Base-by-base conservation (phyloP, 2,329 filamentous ascomycete genomes). In the Diaporthe destruens region DNA sequence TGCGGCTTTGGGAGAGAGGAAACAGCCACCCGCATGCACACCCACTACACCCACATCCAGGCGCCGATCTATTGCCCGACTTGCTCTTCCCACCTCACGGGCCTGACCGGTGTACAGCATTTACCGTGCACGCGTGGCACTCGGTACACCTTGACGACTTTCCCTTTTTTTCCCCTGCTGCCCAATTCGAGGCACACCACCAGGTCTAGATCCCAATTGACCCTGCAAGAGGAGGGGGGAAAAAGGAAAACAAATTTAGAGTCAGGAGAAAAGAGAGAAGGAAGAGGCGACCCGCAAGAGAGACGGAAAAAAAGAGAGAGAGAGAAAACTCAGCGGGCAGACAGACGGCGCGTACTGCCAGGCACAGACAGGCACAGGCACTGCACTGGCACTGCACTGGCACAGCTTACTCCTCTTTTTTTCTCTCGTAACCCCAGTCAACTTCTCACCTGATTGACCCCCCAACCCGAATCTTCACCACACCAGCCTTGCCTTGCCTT, bases 361-460 rank as follows among this genome's bases (percentile, higher is more conserved):
- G 61, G 61, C 29, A 51, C 61, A 49, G 47, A 51, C 61, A 49
- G 47, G 39, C 39, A 42, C 39, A 42, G n/a, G 36, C 36, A 39
- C 36, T 12, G 61, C 29, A 51, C 61, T 29, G 32, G 36, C 36
- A 39, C 36, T 12, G 61, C 36, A 39, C 36, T 12, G 61, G 61
- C 29, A 51, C 61, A 49, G 47, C 61, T 53, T 53, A 66, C 61
- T 66, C 61, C 47, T 66, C 47, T 53, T 66, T 66, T 66, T 53
- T 66, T 53, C 18, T 53, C 18, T 47, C 44, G 14, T 47, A 6
- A 9, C 18, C 18, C 36, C 23, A n/a, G 57, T 51, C 20, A 51
- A 20, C 29, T 29, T 53, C 16, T 53, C 61, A 66, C 61, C 61
- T 53, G 61, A 66, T 47, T 29, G 29, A 29, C 29, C 29, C 29